Conservation (phyloP, 768 basidiomycete species). For the Coprinopsis strossmayeri region DNA sequence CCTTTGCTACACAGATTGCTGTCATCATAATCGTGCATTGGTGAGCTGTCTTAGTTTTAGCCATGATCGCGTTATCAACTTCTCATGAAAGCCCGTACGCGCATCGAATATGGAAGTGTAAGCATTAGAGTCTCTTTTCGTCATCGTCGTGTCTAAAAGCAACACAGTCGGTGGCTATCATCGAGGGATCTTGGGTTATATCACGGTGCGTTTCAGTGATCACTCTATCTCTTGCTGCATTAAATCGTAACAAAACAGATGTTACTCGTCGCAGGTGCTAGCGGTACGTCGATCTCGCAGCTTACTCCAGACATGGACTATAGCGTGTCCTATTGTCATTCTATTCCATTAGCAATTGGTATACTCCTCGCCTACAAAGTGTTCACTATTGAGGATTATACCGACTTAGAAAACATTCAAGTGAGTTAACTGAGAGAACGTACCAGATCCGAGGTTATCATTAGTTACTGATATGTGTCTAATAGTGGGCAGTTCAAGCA, state of each 20-base stretch:
- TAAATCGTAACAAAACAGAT: background rate
- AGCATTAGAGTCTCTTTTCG: constrained; percentile 16
- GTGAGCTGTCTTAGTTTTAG: constrained; percentile 19
- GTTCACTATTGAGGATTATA: constrained; percentile 27
- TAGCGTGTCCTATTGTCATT: background rate
- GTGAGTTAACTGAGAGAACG: too few species aligned
- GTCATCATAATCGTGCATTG: constrained; percentile 39
- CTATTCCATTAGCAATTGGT: too few species aligned
- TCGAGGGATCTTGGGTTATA: constrained; percentile 19
- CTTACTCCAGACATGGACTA: too few species aligned
- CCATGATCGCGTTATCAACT: background rate
- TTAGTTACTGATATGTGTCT: background rate
- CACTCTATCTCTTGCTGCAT: background rate
- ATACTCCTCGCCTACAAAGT: constrained; percentile 31
- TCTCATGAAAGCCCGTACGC: constrained; percentile 31
- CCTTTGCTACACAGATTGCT: too few species aligned
- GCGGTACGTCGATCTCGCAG: background rate
- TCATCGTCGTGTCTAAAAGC: constrained; percentile 18
- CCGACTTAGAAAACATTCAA: constrained; percentile 23
- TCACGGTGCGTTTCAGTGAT: constrained; percentile 14
- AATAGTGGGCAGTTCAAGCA: constrained; percentile 35
- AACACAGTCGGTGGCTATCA: constrained; percentile 20
- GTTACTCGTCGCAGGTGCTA: constrained; percentile 29
- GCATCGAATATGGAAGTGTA: constrained; percentile 40
- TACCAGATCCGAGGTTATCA: too few species aligned